Evolutionary conservation across 768 basidiomycete genomes (phyloP), one percentile per base, ranked within the genome.

Genomic region (Trametes gibbosa): DNA sequence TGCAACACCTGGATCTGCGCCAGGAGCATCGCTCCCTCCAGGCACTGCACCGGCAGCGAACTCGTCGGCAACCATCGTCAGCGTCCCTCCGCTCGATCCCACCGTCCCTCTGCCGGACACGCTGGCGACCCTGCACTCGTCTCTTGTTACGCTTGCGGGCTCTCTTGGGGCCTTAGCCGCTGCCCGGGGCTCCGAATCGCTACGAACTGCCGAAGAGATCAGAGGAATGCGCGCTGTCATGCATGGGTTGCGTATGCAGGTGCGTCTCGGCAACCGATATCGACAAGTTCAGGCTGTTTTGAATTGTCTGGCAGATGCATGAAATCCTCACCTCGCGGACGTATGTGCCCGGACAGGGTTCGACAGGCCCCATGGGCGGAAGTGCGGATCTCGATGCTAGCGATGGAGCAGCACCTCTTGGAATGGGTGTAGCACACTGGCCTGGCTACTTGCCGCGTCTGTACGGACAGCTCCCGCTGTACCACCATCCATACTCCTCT

Each of bases 211-310:
- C 43, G 90, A 93, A 64, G 90, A 93, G 68, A 77, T 90, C 32
- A 82, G 84, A 64, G 83, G 84, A 21, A 66, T 93, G 49, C 79
- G 86, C 50, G 86, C 81, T 23, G 83, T 79, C 50, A 76, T 92
- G 42, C 87, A 92, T 62, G 90, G 90, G 2, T 70, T 93, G 46
- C 78, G 90, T 54, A 87, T 92, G 79, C 90, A 92, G 82, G 85
- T 90, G 56, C 13, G 80, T 72, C 25, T 24, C 13, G 4, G 9
- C 8, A 8, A 6, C 23, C 25, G 35, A 14, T 24, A n/a, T 25
- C n/a, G 23, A 21, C 10, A 53, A 21, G 25, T 45, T n/a, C 24
- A 24, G 34, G 19, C 29, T 2, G 12, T 17, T 13, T 32, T 53
- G 48, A 46, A 47, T 41, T 7, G 10, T 23, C 8, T 43, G 27